Evolutionary conservation across 106 monocot species (phyloP).

Genomic region (Phalaenopsis equestris): DNA sequence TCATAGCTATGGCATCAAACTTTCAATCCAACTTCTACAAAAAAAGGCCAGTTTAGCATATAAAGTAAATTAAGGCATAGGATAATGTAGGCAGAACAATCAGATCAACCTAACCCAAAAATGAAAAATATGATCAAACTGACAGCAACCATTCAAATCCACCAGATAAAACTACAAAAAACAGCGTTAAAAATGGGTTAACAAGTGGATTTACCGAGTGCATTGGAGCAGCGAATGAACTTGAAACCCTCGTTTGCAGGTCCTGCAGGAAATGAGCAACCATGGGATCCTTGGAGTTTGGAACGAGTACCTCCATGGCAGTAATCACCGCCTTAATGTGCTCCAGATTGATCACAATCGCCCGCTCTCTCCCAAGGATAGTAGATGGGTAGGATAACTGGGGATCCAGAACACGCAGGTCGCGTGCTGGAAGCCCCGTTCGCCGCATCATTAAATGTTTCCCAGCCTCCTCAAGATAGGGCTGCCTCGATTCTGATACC

Average conservation of each 20-base stretch:
- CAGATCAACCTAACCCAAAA: neutral
- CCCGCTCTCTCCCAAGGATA: slow-evolving; percentile 51
- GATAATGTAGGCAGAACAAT: neutral
- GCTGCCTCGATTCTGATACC: slow-evolving; percentile 25
- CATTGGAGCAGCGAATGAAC: slow-evolving; percentile 6
- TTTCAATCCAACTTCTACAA: neutral
- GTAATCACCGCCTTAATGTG: slow-evolving; percentile 55
- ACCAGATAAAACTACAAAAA: neutral
- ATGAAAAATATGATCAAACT: neutral
- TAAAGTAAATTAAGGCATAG: neutral
- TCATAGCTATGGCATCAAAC: neutral
- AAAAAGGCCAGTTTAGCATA: neutral
- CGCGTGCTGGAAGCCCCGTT: slow-evolving; percentile 56
- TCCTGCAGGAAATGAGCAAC: slow-evolving; percentile 38
- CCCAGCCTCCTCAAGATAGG: slow-evolving; percentile 35
- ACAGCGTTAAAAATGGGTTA: neutral
- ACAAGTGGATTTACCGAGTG: slow-evolving; percentile 4
- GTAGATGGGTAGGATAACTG: slow-evolving; percentile 57
- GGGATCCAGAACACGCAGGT: slow-evolving; percentile 53
- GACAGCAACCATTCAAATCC: neutral
- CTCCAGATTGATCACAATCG: slow-evolving; percentile 64
- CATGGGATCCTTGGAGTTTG: slow-evolving; percentile 34
- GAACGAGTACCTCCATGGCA: slow-evolving; percentile 49
- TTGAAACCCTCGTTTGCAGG: slow-evolving; percentile 27
- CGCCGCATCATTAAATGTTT: slow-evolving; percentile 60